Conservation (phyloP, 2,329 filamentous ascomycete genomes). For the Magnaporthiopsis rhizophila region DNA sequence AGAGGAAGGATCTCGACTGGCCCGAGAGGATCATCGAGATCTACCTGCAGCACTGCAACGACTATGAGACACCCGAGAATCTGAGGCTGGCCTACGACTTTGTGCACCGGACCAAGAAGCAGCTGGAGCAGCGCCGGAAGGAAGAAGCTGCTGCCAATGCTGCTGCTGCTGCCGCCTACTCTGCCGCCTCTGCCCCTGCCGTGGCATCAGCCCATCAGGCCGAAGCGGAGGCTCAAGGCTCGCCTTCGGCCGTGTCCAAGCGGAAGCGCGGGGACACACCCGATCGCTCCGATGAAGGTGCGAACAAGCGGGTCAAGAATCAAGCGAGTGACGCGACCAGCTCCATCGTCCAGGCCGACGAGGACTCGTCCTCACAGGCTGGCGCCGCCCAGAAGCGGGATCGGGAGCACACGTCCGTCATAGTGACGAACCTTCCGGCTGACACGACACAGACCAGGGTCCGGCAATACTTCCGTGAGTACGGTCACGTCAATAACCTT, state of each 20-base stretch:
- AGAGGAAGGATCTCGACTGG: constrained; percentile 59
- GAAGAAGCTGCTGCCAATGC: constrained; percentile 52
- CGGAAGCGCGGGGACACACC: constrained; percentile 65
- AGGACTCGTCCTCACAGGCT: constrained; percentile 10
- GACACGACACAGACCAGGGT: constrained; percentile 65
- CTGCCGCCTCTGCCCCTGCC: constrained; percentile 17
- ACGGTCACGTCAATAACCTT: constrained; percentile 74
- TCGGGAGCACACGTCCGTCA: constrained; percentile 80
- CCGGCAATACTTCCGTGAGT: constrained; percentile 85
- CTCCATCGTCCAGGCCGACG: constrained; percentile 17
- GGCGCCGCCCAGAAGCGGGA: constrained; percentile 59
- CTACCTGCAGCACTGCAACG: constrained; percentile 75
- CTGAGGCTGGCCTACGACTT: constrained; percentile 68
- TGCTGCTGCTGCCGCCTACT: constrained; percentile 39
- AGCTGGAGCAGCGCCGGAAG: constrained; percentile 55
- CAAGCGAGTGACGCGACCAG: constrained; percentile 25
- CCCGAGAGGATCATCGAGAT: constrained; percentile 69
- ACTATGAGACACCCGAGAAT: constrained; percentile 73
- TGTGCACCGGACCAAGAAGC: constrained; percentile 60
- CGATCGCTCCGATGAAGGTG: constrained; percentile 40
- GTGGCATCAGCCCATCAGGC: constrained; percentile 14
- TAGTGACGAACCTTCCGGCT: constrained; percentile 68
- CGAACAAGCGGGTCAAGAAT: constrained; percentile 60
- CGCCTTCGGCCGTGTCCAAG: constrained; percentile 44
- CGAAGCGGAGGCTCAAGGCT: constrained; percentile 22